Evolutionary conservation across 768 basidiomycete species (phyloP), one percentile per base, ranked within the genome.

Genomic region (Dentipellis fragilis): DNA sequence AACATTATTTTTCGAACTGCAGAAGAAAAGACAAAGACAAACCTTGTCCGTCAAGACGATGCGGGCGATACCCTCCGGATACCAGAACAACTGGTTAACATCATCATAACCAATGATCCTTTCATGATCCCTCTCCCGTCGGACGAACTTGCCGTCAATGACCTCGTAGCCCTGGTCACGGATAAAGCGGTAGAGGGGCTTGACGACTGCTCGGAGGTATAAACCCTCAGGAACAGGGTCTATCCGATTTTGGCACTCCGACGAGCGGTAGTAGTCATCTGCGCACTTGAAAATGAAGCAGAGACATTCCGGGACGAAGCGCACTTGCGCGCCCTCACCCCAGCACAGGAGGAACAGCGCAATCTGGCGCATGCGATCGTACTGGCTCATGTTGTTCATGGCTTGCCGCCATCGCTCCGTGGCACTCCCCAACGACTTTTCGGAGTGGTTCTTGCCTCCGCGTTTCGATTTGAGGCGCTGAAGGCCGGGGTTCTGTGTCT

Each of bases 241-340:
- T 46, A 90, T 73, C 47, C 92, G 77, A 68, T 82, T 89, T 70
- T 99, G 96, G 64, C 96, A 99, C 65, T 98, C 96, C n/a, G 95
- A 85, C 3, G 89, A 93, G 22, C 96, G 93, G 70, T 99, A 99
- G 70, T 97, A 99, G 72, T 99, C 96, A 67, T 99, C 96, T 12
- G 96, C 96, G 66, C 96, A 98, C 73, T 99, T 99, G 87, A 99
- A 99, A 72, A 99, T 96, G 79, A 97, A 99, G 73, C 93, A 97
- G 48, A 99, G 73, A 64, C 92, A 94, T 69, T 99, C 96, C 2
- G 96, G 95, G 12, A 91, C 80, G 70, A 97, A 98, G 12, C 96
- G 86, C 40, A 98, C 93, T 66, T 97, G 93, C 11, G 96, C 95
- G 0, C 92, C 94, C 71, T 99, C 96, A 54, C 95, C 96, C 96